A percentile compares a stretch with the other conserved stretches of the same genome.
phyloP scores from a whole-genome alignment of 805 yeast genomes.

The Yarrowia deformans region DNA sequence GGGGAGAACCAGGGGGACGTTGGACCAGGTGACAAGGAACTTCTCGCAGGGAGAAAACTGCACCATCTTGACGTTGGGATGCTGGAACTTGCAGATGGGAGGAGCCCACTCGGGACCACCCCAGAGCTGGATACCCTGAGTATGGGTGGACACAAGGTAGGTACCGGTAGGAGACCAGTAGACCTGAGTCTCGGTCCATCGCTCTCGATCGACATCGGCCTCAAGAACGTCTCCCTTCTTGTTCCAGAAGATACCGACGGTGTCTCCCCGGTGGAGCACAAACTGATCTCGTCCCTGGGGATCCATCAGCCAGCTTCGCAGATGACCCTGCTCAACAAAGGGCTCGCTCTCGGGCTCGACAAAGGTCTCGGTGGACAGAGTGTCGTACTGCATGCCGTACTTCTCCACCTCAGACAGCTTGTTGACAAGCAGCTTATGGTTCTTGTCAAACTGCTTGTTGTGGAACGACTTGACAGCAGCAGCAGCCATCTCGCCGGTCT shows the following conservation, averaged over 20 bases:
- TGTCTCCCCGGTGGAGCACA: constrained; percentile 76
- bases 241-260: constrained; percentile 88
- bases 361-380: constrained; percentile 57
- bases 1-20: constrained; percentile 78
- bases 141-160: constrained; percentile 83
- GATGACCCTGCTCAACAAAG: constrained; percentile 77
- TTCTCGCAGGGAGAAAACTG: constrained; percentile 94
- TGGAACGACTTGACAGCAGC: constrained; percentile 81
- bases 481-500: constrained; percentile 68
- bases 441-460: constrained; percentile 90
- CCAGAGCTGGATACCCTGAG: constrained; percentile 95
- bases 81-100: constrained; percentile 65
- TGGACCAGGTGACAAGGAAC: constrained; percentile 87
- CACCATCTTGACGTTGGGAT: constrained; percentile 85
- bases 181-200: constrained; percentile 87
- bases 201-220: constrained; percentile 74
- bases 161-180: constrained; percentile 95
- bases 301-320: constrained; percentile 92
- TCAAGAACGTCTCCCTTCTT: constrained; percentile 75
- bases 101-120: constrained; percentile 64
- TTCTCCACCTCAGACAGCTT: constrained; percentile 82
- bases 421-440: constrained; percentile 88
- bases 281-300: constrained; percentile 89
- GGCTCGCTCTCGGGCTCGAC: constrained; percentile 75
- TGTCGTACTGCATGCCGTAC: constrained; percentile 69